These are phyloP conservation scores for Xerocomus amazonicus DNA, from an alignment of 1,284 basidiomycete genomes.

Conservation along the genomic window DNA sequence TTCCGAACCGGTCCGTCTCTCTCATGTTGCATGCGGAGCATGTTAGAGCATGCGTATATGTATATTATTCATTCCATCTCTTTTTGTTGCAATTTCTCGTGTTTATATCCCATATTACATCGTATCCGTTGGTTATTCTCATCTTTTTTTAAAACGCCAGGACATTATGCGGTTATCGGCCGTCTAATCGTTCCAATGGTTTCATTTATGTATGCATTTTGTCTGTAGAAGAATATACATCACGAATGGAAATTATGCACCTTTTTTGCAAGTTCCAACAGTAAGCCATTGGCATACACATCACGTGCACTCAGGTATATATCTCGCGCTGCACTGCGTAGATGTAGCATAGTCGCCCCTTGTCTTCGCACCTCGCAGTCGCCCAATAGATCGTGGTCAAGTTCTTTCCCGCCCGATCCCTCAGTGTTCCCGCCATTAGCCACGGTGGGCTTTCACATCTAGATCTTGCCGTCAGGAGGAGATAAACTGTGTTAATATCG, in stretches of 20 bases:
- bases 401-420: too few species aligned
- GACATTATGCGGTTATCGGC: constrained; percentile 1
- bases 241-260: not conserved
- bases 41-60: constrained; percentile 2
- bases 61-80: constrained; percentile 1
- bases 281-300: too few species aligned
- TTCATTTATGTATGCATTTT: constrained; percentile 2
- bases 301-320: too few species aligned
- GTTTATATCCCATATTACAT: not conserved
- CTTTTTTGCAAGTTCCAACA: too few species aligned
- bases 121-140: not conserved
- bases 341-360: too few species aligned
- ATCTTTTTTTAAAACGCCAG: not conserved
- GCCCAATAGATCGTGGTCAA: too few species aligned
- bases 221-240: not conserved
- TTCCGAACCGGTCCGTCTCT: not conserved
- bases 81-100: not conserved
- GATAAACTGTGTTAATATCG: too few species aligned
- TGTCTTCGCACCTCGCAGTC: too few species aligned
- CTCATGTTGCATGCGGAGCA: not conserved
- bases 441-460: too few species aligned
- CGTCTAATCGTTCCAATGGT: not conserved
- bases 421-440: too few species aligned
- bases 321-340: too few species aligned
- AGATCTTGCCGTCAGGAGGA: too few species aligned